phyloP scores from a whole-genome alignment of 2,329 filamentous ascomycete species.

The Arthrinium puccinioides region DNA sequence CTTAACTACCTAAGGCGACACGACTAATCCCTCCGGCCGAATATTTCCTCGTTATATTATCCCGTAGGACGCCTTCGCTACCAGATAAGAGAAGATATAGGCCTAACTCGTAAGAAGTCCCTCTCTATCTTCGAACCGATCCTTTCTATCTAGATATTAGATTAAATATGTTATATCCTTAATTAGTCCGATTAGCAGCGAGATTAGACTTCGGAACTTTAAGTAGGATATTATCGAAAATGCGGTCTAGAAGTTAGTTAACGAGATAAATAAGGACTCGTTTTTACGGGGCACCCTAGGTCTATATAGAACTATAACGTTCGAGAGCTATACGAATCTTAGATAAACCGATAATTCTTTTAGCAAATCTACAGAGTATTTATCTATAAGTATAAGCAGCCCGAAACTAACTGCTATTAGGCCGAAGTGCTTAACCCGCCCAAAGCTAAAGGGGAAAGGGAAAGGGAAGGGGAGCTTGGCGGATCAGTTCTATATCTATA shows the following conservation, averaged over 20 bases:
- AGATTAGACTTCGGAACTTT: conserved; percentile 25
- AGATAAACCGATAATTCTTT: conserved; percentile 14
- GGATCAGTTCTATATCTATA: conserved; percentile 25
- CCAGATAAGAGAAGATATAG: conserved; percentile 24
- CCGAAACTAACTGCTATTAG: too few species aligned
- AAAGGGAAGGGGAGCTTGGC: conserved; percentile 21
- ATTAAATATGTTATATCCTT: conserved; percentile 23
- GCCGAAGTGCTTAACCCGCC: too few species aligned
- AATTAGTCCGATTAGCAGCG: conserved; percentile 24
- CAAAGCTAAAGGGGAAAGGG: too few species aligned
- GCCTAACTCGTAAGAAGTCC: conserved; percentile 13
- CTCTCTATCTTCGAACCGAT: conserved; percentile 17
- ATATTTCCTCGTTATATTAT: conserved; percentile 27
- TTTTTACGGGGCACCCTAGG: conserved; percentile 20
- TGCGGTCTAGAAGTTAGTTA: conserved; percentile 24
- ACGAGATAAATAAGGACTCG: conserved; percentile 17
- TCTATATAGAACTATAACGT: conserved; percentile 24
- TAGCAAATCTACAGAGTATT: conserved; percentile 15
- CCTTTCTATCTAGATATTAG: conserved; percentile 25
- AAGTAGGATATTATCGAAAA: conserved; percentile 28
- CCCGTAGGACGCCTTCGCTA: conserved; percentile 24
- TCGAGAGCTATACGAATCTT: conserved; percentile 29
- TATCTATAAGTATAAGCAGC: too few species aligned
- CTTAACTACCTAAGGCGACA: conserved; percentile 24
- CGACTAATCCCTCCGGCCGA: conserved; percentile 23